phyloP scores from a whole-genome alignment of 768 basidiomycete genomes.

The Suillus alpinus region DNA sequence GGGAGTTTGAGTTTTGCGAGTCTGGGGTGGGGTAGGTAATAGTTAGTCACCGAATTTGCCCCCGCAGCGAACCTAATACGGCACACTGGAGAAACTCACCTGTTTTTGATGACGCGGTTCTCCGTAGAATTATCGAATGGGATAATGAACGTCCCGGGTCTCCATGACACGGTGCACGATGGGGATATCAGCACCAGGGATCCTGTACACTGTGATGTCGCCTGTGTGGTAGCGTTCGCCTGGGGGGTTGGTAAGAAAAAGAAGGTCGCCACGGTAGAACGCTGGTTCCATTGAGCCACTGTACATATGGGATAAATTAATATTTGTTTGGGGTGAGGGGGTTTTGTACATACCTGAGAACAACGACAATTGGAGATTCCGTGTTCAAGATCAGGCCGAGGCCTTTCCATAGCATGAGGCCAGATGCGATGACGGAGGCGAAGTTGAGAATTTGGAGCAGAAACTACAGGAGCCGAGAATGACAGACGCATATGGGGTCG shows the following conservation, averaged over 20 bases:
- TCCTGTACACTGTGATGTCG: constrained; percentile 97
- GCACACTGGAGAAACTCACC: constrained; percentile 15
- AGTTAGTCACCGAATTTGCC: background rate
- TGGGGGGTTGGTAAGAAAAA: constrained; percentile 88
- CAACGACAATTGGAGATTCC: constrained; percentile 95
- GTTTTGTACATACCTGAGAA: constrained; percentile 66
- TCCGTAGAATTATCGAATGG: constrained; percentile 28
- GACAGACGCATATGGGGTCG: too few relatives aligned
- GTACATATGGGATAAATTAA: background rate
- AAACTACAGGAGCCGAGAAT: constrained; percentile 46
- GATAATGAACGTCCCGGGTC: constrained; percentile 68
- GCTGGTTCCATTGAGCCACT: constrained; percentile 97
- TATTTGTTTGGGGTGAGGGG: background rate
- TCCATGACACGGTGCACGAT: constrained; percentile 97
- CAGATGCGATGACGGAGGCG: constrained; percentile 84
- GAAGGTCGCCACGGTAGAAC: constrained; percentile 92
- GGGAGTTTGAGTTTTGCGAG: constrained; percentile 18
- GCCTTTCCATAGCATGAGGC: constrained; percentile 98
- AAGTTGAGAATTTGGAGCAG: constrained; percentile 91
- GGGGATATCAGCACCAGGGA: constrained; percentile 89
- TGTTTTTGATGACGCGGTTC: constrained; percentile 15
- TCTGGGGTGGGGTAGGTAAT: background rate
- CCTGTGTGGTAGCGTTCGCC: constrained; percentile 77
- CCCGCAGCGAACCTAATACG: background rate
- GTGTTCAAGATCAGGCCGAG: constrained; percentile 87